Evolutionary conservation across 1,284 basidiomycete species (phyloP).

Genomic region (Cutaneotrichosporon mucoides): DNA sequence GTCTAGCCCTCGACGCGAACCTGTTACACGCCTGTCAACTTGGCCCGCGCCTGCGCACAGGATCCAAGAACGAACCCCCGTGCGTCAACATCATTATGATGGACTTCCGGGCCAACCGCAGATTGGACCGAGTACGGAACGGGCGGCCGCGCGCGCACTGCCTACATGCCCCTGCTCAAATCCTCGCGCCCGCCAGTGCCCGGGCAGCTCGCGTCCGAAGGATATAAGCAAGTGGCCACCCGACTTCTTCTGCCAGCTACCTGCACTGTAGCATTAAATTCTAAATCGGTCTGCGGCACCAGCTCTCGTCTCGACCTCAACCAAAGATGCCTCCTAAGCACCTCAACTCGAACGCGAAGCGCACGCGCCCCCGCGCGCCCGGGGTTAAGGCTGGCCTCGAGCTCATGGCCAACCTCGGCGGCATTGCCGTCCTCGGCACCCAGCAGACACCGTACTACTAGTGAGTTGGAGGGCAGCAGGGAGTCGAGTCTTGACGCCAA

Average conservation of each 20-base stretch:
- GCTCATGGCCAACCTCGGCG: conserved; percentile 13
- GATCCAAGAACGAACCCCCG: not conserved
- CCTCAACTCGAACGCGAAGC: conserved; percentile 6
- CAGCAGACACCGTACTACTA: conserved; percentile 10
- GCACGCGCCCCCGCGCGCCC: conserved; percentile 1
- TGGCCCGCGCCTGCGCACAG: not conserved
- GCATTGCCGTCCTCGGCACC: conserved; percentile 11
- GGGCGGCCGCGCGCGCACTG: too few species aligned
- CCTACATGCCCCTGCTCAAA: too few species aligned
- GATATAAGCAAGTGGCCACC: not conserved
- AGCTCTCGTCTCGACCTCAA: not conserved
- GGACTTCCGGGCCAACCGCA: not conserved
- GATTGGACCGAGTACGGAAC: not conserved
- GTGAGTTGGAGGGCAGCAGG: not conserved
- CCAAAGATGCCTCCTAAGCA: conserved; percentile 5
- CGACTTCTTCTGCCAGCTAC: not conserved
- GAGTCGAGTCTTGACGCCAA: not conserved
- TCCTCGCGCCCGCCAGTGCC: not conserved
- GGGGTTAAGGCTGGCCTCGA: conserved; percentile 11
- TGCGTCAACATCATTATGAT: not conserved
- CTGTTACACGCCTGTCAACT: too few species aligned
- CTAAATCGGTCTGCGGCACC: conserved; percentile 5
- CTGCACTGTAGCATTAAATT: conserved; percentile 1
- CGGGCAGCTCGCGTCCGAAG: not conserved
- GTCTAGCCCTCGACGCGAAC: too few species aligned